These are phyloP conservation scores for Suhomyces coccinellae DNA, from an alignment of 1,139 yeast genomes.

Conservation along the genomic window DNA sequence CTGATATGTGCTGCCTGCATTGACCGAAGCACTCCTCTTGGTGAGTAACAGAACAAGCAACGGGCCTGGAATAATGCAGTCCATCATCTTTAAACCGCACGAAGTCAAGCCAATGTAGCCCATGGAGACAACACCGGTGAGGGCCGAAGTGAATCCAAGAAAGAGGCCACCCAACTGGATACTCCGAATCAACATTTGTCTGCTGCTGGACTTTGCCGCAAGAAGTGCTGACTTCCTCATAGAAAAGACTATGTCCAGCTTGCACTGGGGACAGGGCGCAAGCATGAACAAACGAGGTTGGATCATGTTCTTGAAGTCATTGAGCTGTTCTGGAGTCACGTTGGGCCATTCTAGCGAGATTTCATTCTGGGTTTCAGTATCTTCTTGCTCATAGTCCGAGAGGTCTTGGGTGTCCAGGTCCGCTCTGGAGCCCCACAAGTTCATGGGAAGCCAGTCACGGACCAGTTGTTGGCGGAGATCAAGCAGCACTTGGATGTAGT, in stretches of 20 bases:
- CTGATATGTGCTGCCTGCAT: constrained; percentile 10
- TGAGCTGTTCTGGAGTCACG: not conserved
- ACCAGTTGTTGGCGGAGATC: constrained; percentile 3
- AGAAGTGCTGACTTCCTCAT: constrained; percentile 35
- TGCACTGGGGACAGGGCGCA: constrained; percentile 49
- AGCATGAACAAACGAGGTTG: constrained; percentile 23
- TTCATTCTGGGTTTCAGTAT: not conserved
- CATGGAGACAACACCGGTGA: constrained; percentile 44
- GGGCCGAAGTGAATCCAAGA: constrained; percentile 42
- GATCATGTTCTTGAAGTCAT: constrained; percentile 2
- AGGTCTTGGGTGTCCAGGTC: not conserved
- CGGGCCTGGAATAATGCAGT: constrained; percentile 38
- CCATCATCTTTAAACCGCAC: constrained; percentile 43
- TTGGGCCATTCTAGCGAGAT: not conserved
- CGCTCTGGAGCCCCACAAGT: constrained; percentile 3
- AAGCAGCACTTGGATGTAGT: constrained; percentile 1
- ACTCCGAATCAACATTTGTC: constrained; percentile 23
- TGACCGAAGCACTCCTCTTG: constrained; percentile 9
- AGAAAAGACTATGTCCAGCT: constrained; percentile 36
- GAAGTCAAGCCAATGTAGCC: constrained; percentile 45
- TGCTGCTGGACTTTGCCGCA: constrained; percentile 22
- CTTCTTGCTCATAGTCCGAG: not conserved
- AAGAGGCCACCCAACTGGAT: constrained; percentile 36
- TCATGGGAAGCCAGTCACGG: constrained; percentile 5
- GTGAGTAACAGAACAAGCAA: constrained; percentile 33